phyloP scores from a whole-genome alignment of 306 rosid genomes.

The Gillenia trifoliata region DNA sequence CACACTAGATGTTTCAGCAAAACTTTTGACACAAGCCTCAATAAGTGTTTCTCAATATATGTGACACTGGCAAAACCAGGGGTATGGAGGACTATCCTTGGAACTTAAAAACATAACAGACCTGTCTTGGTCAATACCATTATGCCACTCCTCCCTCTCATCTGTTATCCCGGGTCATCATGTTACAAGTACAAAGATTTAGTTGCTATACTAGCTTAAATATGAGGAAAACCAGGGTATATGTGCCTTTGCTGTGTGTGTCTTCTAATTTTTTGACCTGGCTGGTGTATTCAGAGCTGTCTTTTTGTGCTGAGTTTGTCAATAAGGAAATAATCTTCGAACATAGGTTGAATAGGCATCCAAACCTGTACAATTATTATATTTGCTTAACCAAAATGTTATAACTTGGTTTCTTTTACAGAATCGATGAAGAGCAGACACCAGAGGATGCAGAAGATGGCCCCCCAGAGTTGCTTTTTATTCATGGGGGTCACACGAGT shows the following conservation, averaged over 20 bases:
- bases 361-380: background rate
- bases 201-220: background rate
- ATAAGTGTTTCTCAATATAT: too few relatives aligned
- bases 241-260: background rate
- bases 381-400: background rate
- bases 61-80: background rate
- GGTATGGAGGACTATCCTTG: background rate
- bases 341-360: background rate
- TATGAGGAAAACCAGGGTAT: background rate
- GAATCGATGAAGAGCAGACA: conserved; percentile 98
- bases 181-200: background rate
- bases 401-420: conserved; percentile 16
- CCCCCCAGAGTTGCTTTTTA: conserved; percentile 90
- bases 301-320: background rate
- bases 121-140: background rate
- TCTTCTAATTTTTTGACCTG: background rate
- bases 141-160: background rate
- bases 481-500: conserved; percentile 98
- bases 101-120: too few relatives aligned
- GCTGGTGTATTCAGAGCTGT: background rate
- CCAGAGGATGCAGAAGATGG: conserved; percentile 97
- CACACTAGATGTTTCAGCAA: background rate
- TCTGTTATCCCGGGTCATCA: background rate
- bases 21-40: background rate
- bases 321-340: background rate